Evolutionary conservation across 306 rosid genomes (phyloP), one percentile per base, ranked within the genome.

Genomic region (Vigna hirtella): DNA sequence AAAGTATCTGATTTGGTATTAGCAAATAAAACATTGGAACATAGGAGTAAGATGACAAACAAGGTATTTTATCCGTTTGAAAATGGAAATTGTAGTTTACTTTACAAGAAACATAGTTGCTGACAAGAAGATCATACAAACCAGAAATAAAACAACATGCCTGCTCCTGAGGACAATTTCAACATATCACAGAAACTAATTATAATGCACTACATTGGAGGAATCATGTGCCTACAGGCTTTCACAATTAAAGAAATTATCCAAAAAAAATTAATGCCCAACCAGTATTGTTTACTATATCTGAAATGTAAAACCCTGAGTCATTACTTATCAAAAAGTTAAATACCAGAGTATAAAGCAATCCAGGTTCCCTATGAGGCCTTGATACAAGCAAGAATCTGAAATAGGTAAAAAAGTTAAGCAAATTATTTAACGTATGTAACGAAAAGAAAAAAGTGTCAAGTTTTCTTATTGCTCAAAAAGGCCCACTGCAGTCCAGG

Each of bases 341-440:
- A 57, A 87, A 76, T 91, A 94, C 97, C 97, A 94, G 86, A 61
- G 98, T 92, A 87, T 89, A 94, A 82, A 94, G 97, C 86, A 89
- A 81, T 80, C 94, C 98, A 63, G 96, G 97, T 84, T 94, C 93
- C 80, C 87, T 85, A 81, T 89, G 93, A 64, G 96, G 97, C 77
- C 96, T 89, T 49, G 94, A 88, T 86, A 94, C 78, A 70, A 92
- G 97, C 98, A 94, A 90, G 89, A 94, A 94, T 88, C 98, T 94
- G 90, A 64, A 76, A 65, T 83, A 47, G 47, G 74, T 50, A 53
- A 58, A 50, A 59, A 42, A 52, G 26, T 34, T 15, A 12, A 73
- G 24, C 66, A 67, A 43, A 52, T 22, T 4, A 47, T 22, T 80
- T 67, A 53, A 67, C 43, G 56, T 10, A 18, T 68, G 45, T 6